Conservation (phyloP, 495 filamentous ascomycete species). For the Aspergillus sclerotioniger region DNA sequence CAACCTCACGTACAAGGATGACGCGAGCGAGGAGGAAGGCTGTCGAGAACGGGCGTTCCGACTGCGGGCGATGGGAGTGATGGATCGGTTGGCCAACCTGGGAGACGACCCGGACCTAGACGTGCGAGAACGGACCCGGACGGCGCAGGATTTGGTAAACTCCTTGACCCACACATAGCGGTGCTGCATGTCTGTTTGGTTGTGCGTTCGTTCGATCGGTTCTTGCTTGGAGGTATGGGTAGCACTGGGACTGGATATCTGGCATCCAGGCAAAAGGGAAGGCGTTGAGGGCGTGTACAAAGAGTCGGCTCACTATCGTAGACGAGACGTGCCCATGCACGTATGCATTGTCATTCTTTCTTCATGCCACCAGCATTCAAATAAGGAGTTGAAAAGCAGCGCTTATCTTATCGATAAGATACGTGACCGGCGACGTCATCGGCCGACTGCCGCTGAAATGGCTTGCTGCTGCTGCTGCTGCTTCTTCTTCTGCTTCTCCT, state of each 20-base stretch:
- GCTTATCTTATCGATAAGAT: conserved; percentile 25
- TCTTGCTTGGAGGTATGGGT: neutral
- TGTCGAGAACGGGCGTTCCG: conserved; percentile 63
- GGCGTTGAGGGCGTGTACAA: conserved; percentile 9
- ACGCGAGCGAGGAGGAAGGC: conserved; percentile 57
- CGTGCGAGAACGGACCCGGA: conserved; percentile 79
- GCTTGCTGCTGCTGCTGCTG: neutral
- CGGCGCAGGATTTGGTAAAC: conserved; percentile 66
- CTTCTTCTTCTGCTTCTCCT: neutral
- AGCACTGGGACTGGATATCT: neutral
- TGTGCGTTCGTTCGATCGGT: neutral
- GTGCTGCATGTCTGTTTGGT: conserved; percentile 1
- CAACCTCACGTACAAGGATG: conserved; percentile 80
- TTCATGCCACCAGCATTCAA: neutral
- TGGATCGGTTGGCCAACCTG: conserved; percentile 61
- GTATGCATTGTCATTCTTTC: neutral
- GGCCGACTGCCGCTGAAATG: conserved; percentile 16
- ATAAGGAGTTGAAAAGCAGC: neutral
- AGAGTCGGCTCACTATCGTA: neutral
- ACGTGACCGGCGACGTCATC: conserved; percentile 21
- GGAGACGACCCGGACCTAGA: conserved; percentile 76
- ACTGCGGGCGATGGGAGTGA: conserved; percentile 69
- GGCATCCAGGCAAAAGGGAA: neutral
- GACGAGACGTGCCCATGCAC: too few species aligned
- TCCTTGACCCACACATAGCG: conserved; percentile 26